Percentiles rank a stretch among this genome's conserved stretches.
These are phyloP conservation scores for Aureobasidium sp. DNA, from an alignment of 2,329 filamentous ascomycete species.

Conservation along the genomic window DNA sequence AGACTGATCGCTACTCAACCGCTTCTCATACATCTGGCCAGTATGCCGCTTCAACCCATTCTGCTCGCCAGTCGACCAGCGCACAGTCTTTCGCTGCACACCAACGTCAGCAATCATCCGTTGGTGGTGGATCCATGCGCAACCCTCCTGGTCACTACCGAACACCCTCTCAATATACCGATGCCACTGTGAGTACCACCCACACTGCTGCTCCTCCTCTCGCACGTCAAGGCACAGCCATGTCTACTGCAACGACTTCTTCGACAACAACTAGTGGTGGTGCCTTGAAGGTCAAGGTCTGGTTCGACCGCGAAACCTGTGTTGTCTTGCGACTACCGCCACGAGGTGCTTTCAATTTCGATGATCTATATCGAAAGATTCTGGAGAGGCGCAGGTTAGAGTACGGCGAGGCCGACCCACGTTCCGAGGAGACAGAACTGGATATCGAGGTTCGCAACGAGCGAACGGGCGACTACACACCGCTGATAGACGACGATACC, in stretches of 20 bases:
- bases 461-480: conserved; percentile 3
- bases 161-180: conserved; percentile 20
- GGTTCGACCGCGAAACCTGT: conserved; percentile 75
- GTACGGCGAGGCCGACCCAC: conserved; percentile 18
- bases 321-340: conserved; percentile 83
- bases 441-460: conserved; percentile 6
- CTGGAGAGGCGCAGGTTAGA: conserved; percentile 71
- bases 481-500: neutral
- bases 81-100: conserved; percentile 17
- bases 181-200: conserved; percentile 14
- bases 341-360: conserved; percentile 58
- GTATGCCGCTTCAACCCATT: neutral
- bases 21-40: conserved; percentile 16
- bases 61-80: conserved; percentile 17
- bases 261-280: conserved; percentile 27
- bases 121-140: conserved; percentile 14
- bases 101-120: conserved; percentile 17
- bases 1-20: conserved; percentile 29
- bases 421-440: neutral
- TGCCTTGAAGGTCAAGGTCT: conserved; percentile 82
- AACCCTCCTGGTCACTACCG: conserved; percentile 20
- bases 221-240: conserved; percentile 14
- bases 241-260: conserved; percentile 15
- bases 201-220: conserved; percentile 13
- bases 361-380: conserved; percentile 74